Percentiles rank a stretch among this genome's conserved stretches.
Conservation (phyloP, 2,329 filamentous ascomycete genomes). For the Aciculosporium take region DNA sequence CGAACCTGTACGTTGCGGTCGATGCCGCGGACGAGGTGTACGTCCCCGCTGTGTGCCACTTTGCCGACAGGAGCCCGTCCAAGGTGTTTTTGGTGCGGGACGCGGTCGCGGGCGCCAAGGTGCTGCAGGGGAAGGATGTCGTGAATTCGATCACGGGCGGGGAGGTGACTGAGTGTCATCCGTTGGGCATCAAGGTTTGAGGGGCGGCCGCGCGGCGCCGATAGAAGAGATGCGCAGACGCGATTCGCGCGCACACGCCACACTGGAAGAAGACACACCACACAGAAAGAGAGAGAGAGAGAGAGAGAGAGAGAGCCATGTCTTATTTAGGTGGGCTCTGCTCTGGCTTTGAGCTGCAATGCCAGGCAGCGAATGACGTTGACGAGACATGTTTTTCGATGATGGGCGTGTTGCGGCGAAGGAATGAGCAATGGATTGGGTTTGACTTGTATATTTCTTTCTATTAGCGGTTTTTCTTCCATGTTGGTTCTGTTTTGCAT, state of each 20-base stretch:
- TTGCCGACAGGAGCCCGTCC: constrained; percentile 8
- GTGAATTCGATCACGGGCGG: constrained; percentile 15
- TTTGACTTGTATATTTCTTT: no score
- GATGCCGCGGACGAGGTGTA: constrained; percentile 12
- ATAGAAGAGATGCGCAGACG: no score
- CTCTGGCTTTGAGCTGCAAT: neutral
- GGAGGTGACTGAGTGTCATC: constrained; percentile 8
- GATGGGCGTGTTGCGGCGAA: no score
- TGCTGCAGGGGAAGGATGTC: constrained; percentile 12
- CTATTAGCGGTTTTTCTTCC: no score
- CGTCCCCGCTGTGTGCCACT: constrained; percentile 18
- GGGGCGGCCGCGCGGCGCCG: no score
- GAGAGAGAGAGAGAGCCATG: neutral
- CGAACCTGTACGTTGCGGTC: constrained; percentile 10
- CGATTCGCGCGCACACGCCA: no score
- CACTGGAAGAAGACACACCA: no score
- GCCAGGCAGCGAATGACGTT: no score
- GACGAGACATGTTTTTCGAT: no score
- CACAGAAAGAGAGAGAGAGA: no score
- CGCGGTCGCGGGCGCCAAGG: constrained; percentile 10
- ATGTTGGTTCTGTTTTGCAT: no score
- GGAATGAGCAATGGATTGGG: no score
- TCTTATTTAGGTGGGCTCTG: neutral
- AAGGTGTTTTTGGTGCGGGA: constrained; percentile 17
- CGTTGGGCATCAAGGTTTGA: constrained; percentile 3